Evolutionary conservation across 441 rosid genomes (phyloP), one percentile per base, ranked within the genome.

Genomic region (Populus trichocarpa): DNA sequence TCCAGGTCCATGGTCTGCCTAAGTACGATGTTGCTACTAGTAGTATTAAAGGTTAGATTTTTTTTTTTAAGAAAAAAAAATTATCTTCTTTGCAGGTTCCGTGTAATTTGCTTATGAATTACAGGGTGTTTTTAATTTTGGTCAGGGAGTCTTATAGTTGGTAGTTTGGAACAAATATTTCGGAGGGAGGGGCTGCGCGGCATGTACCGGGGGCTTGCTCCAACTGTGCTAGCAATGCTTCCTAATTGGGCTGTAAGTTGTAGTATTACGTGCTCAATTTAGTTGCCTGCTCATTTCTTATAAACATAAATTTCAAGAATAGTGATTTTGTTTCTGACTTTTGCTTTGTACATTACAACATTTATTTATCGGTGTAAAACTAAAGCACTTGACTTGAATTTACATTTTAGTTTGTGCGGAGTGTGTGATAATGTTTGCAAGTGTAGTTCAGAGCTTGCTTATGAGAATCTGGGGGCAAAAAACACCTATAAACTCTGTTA

Each of bases 231-330:
- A 75, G 99, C 99, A 40, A 82, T 96, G 67, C 97, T 96, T 74
- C 99, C 99, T 18, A 96, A 90, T 77, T 96, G 99, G 99, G 97
- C 98, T 23, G 99, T 96, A 84, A 88, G 93, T 68, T 30, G 65
- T 2, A 20, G 23, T 9, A 35, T 69, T 75, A 8, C 59, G 30
- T 30, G 13, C 63, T 57, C 38, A 59, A 18, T 70, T 81, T 65
- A 10, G 53, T 57, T 74, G 71, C 71, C 42, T 70, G 3, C 22
- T 67, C 46, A 36, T 68, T 67, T 63, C 30, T 32, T 25, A 57
- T 35, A 42, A 42, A 20, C 12, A 7, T 28, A 12, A 32, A 40
- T 63, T 35, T 77, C 23, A 9, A n/a, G 38, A 35, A 18, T 25
- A 6, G 30, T 4, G 28, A 25, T 68, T 1, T 35, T 26, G 74